Conservation (phyloP, 2,329 filamentous ascomycete genomes). For the Penicillium crustosum region DNA sequence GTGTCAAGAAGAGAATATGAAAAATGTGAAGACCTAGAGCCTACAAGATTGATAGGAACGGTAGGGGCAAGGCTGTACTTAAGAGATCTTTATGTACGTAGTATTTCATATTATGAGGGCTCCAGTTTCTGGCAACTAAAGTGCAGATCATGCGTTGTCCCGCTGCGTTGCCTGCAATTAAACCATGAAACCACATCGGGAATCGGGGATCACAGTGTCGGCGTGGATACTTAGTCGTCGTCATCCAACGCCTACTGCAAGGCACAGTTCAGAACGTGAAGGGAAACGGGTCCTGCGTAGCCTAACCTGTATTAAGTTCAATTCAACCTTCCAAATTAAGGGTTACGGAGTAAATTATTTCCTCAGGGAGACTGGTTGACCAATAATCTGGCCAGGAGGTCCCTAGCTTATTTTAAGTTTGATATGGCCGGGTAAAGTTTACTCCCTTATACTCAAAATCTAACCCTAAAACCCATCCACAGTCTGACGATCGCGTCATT, state of each 20-base stretch:
- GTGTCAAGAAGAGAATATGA: neutral
- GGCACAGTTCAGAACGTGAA: neutral
- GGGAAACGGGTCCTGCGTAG: neutral
- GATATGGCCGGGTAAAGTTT: conserved; percentile 4
- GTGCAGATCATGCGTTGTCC: neutral
- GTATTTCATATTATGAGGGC: no score
- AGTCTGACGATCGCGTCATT: neutral
- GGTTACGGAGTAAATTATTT: neutral
- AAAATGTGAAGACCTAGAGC: neutral
- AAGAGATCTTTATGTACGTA: neutral
- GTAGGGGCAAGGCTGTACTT: neutral
- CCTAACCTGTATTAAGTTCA: neutral
- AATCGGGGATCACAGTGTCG: neutral
- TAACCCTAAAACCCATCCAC: neutral
- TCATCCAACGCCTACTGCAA: neutral
- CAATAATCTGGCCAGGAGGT: neutral
- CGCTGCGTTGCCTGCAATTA: neutral
- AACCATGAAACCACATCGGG: neutral
- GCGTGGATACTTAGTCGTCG: neutral
- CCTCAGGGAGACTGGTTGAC: neutral
- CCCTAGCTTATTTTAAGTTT: neutral
- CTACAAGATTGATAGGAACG: neutral
- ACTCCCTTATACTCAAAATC: neutral
- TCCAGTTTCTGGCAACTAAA: neutral
- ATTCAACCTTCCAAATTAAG: neutral